Base-by-base conservation (phyloP, 768 basidiomycete genomes). In the Amanita pallidorosea region DNA sequence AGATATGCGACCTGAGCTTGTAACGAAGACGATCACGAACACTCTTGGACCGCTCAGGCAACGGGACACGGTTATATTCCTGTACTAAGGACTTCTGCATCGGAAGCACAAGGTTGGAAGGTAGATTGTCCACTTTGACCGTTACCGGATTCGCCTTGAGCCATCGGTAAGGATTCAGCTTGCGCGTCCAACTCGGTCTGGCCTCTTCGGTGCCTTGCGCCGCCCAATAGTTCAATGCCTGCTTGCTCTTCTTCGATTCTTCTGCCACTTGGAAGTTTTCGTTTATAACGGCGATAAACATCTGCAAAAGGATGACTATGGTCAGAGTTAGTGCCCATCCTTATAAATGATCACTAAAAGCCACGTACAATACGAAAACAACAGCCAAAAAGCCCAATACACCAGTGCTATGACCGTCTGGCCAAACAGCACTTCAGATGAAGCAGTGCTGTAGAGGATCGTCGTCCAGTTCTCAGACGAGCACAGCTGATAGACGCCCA, bases 281-380 rank as follows among this genome's bases (percentile, higher is more conserved):
- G 60, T 93, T 89, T 72, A 96, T 92, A 41, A 95, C 92, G 31
- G 95, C 95, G 59, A 98, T 89, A 70, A 97, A 96, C 83, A 97
- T 86, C 61, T 95, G 92, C 45, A 95, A 64, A 7, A 95, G 74
- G 58, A 95, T 89, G 71, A 91, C 93, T 94, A 48, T n/a, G 44
- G 44, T 52, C 23, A 58, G 44, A 33, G 23, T 46, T 12, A 49
- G 34, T 23, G 18, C 40, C 13, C 15, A 47, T 5, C 53, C 37
- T 7, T 35, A 56, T 44, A 23, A 53, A 23, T 51, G 43, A 38
- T 12, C 33, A 37, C 6, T 7, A 4, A 12, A 15, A 11, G 15
- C 6, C 27, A 71, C 91, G 58, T 55, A 93, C 91, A 94, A 63
- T 92, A 93, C 1, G 89, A 82, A 55, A 98, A 94, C 49, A 95